Evolutionary conservation across 2,329 filamentous ascomycete genomes (phyloP).

Genomic region (Fusarium guadeloupense): DNA sequence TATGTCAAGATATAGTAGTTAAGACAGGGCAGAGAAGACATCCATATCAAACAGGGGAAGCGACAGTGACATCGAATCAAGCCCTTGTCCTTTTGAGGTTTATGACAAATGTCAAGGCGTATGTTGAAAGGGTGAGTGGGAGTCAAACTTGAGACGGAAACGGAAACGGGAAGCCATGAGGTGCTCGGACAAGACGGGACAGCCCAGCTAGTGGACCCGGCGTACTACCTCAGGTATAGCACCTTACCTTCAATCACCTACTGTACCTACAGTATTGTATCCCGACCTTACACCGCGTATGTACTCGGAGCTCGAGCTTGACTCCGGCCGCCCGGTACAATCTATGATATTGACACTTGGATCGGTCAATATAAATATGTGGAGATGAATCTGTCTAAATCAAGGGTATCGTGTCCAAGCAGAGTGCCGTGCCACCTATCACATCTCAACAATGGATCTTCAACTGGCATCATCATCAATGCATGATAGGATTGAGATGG

Average conservation of each 20-base stretch:
- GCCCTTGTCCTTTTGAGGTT: conserved; percentile 7
- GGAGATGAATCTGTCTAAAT: background rate
- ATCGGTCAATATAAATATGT: conserved; percentile 1
- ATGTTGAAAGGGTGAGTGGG: conserved; percentile 3
- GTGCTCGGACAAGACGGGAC: conserved; percentile 25
- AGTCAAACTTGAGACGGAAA: conserved; percentile 8
- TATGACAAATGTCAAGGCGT: background rate
- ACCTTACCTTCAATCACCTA: background rate
- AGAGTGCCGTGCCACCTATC: conserved; percentile 9
- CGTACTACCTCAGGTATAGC: conserved; percentile 1
- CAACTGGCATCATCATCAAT: conserved; percentile 25
- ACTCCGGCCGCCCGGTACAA: conserved; percentile 4
- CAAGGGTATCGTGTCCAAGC: background rate
- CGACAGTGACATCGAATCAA: background rate
- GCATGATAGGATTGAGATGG: background rate
- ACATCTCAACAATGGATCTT: conserved; percentile 24
- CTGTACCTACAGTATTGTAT: too few species aligned
- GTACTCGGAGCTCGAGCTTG: conserved; percentile 1
- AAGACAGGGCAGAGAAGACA: background rate
- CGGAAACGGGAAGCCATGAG: conserved; percentile 34
- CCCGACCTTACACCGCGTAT: background rate
- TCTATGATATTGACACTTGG: background rate
- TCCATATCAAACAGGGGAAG: background rate
- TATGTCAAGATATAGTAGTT: background rate
- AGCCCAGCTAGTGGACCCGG: conserved; percentile 31